Evolutionary conservation across 83 land plant species (phyloP).

Genomic region (Picea abies): DNA sequence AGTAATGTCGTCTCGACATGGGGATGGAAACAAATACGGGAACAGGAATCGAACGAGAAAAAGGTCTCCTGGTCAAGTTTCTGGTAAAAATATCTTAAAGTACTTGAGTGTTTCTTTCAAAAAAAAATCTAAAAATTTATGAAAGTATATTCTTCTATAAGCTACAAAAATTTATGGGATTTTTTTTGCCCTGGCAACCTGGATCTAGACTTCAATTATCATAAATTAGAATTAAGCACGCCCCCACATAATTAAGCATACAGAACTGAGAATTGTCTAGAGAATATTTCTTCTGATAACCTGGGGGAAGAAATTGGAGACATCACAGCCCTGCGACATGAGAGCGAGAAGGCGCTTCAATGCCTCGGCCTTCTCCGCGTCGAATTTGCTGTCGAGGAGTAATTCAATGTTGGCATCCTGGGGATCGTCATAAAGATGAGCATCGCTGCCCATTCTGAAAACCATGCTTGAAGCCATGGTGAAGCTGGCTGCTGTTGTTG

Average conservation of each 20-base stretch:
- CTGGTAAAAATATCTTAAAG: not conserved
- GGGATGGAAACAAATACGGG: too few species aligned
- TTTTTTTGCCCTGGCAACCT: not conserved
- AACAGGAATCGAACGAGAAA: too few species aligned
- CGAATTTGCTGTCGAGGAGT: constrained; percentile 93
- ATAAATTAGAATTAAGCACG: not conserved
- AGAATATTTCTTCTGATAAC: constrained; percentile 23
- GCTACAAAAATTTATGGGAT: too few species aligned
- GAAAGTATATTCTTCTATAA: not conserved
- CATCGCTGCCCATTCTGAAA: constrained; percentile 94
- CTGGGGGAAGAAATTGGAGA: constrained; percentile 96
- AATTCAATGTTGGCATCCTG: constrained; percentile 86
- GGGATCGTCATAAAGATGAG: constrained; percentile 96
- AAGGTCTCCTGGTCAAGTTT: too few species aligned
- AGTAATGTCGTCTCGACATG: too few species aligned
- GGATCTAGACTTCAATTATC: not conserved
- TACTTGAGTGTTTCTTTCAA: not conserved
- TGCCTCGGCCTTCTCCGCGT: constrained; percentile 91
- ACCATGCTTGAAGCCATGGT: constrained; percentile 79
- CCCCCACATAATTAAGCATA: not conserved
- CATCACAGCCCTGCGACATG: constrained; percentile 93
- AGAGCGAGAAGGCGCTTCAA: constrained; percentile 94
- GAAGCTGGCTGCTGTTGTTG: too few species aligned
- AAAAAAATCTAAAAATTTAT: not conserved
- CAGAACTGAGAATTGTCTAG: too few species aligned